Conservation (phyloP, 495 filamentous ascomycete genomes). For the Pyrenopolyporus hunteri region DNA sequence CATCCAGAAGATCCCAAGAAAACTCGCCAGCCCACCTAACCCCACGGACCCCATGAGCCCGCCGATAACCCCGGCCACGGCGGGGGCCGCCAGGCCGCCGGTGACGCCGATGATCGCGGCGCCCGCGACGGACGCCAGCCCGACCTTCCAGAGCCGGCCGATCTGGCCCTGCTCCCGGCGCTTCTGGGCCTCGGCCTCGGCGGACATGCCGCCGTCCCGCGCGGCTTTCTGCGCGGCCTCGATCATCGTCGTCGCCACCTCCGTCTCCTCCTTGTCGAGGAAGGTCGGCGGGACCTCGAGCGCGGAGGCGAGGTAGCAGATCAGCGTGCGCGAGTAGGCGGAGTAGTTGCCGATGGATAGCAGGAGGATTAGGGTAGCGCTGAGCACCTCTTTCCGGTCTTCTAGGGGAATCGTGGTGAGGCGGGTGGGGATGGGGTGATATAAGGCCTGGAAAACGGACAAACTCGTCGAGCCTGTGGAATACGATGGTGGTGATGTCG, state of each 20-base stretch:
- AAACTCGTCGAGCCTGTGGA: slow-evolving; percentile 26
- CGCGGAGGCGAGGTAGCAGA: slow-evolving; percentile 68
- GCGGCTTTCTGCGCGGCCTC: slow-evolving; percentile 50
- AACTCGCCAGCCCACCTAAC: slow-evolving; percentile 81
- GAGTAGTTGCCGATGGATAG: slow-evolving; percentile 75
- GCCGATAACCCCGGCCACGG: slow-evolving; percentile 89
- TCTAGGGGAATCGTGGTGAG: slow-evolving; percentile 47
- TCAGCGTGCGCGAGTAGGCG: slow-evolving; percentile 71
- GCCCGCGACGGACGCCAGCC: slow-evolving; percentile 83
- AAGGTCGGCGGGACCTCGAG: slow-evolving; percentile 64
- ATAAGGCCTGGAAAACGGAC: slow-evolving; percentile 46
- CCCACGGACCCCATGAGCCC: slow-evolving; percentile 84
- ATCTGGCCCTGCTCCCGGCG: slow-evolving; percentile 66
- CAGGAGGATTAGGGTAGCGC: slow-evolving; percentile 70
- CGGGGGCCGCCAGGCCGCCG: slow-evolving; percentile 83
- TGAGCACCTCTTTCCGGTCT: slow-evolving; percentile 55
- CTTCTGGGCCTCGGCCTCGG: slow-evolving; percentile 70
- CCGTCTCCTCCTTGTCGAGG: slow-evolving; percentile 70
- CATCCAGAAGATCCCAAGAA: slow-evolving; percentile 80
- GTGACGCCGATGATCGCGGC: slow-evolving; percentile 87
- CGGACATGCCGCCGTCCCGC: slow-evolving; percentile 67
- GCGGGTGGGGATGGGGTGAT: slow-evolving; percentile 54
- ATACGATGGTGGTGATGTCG: slow-evolving; percentile 7
- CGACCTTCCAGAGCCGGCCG: slow-evolving; percentile 81
- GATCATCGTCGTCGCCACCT: slow-evolving; percentile 73